A percentile compares a stretch with the other conserved stretches of the same genome.
phyloP scores from a whole-genome alignment of 116 monocot species.

The Zostera marina region DNA sequence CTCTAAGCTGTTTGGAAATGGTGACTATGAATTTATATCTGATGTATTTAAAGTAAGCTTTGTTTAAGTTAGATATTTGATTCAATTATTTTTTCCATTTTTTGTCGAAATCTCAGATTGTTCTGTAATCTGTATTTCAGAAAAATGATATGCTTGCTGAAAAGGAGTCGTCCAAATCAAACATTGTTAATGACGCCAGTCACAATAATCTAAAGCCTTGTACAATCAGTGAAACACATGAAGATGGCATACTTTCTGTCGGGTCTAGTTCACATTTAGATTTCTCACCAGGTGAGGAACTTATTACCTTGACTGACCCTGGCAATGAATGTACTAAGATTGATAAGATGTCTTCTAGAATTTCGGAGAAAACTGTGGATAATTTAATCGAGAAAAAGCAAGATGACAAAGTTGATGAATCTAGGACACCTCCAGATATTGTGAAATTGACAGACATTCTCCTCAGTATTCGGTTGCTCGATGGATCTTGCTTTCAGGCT shows the following conservation, averaged over 20 bases:
- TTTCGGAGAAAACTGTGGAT: background rate
- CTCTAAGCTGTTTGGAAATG: background rate
- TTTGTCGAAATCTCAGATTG: background rate
- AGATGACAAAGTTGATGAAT: slow-evolving; percentile 10
- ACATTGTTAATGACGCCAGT: background rate
- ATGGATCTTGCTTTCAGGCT: slow-evolving; percentile 47
- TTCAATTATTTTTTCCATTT: background rate
- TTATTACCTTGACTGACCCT: background rate
- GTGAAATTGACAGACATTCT: slow-evolving; percentile 47
- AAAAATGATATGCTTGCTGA: slow-evolving; percentile 1
- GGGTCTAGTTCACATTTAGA: background rate
- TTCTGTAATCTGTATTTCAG: slow-evolving; percentile 1
- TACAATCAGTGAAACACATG: background rate
- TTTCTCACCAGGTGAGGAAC: background rate
- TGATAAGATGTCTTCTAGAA: background rate
- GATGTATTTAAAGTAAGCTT: slow-evolving; percentile 1
- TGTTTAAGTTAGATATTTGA: background rate
- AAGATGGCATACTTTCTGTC: background rate
- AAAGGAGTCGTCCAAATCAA: background rate
- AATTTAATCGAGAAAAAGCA: slow-evolving; percentile 6
- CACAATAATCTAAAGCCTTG: background rate
- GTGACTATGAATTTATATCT: background rate
- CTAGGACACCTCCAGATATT: slow-evolving; percentile 10
- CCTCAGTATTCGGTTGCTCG: slow-evolving; percentile 59
- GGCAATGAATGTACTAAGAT: background rate